phyloP scores from a whole-genome alignment of 2,329 filamentous ascomycete species.

The Biscogniauxia mediterranea region DNA sequence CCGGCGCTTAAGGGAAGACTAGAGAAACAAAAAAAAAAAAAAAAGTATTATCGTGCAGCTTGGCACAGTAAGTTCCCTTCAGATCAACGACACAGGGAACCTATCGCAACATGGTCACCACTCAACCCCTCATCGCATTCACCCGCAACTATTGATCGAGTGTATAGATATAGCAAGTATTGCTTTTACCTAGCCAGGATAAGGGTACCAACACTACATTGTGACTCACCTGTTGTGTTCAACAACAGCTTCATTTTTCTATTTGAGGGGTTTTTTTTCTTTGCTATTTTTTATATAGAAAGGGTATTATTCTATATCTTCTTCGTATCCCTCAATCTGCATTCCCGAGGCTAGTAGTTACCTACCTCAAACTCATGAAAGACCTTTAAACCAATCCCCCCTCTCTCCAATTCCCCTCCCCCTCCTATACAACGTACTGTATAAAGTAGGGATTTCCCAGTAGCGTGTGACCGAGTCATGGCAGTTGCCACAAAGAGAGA shows the following conservation, averaged over 20 bases:
- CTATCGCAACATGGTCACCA: background rate
- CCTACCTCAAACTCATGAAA: too few relatives aligned
- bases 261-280: background rate
- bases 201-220: too few relatives aligned
- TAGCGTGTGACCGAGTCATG: background rate
- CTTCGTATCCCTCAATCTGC: too few relatives aligned
- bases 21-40: slow-evolving; percentile 16
- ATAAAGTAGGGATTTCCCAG: background rate
- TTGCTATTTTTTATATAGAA: too few relatives aligned
- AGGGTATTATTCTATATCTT: too few relatives aligned
- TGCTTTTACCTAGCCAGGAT: too few relatives aligned
- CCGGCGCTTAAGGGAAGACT: slow-evolving; percentile 6
- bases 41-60: slow-evolving; percentile 8
- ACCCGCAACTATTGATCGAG: background rate
- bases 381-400: background rate
- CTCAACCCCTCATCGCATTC: background rate
- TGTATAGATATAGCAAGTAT: too few relatives aligned
- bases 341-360: too few relatives aligned
- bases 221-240: too few relatives aligned
- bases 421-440: background rate
- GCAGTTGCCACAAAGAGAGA: background rate
- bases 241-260: background rate
- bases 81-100: background rate
- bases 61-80: background rate
- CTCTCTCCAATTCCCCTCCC: background rate